Evolutionary conservation across 148 eudicot species (phyloP), one percentile per base, ranked within the genome.

Genomic region (Simmondsia chinensis): DNA sequence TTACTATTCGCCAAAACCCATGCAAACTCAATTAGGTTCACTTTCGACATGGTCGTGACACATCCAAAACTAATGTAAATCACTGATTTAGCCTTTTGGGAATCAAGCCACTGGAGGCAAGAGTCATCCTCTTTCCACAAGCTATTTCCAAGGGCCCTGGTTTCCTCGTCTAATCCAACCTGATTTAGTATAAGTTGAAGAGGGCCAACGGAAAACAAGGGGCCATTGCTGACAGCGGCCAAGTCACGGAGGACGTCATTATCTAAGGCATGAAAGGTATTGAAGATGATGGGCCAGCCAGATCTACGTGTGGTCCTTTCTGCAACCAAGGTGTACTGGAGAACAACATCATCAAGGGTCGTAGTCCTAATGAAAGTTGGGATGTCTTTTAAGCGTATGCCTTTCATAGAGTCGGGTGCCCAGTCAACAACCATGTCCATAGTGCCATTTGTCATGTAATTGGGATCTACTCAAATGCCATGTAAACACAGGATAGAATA

Each of bases 1-100:
- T 48, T 48, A 22, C 47, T 58, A 25, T 39, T 49, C 2, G 48
- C 55, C 9, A 58, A 48, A 3, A 54, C 63, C 63, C 48, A 48
- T 9, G 63, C 55, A 48, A 58, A 40, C 9, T 58, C 63, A 2
- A 29, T 23, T 2, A 58, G 24, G 9, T 40, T 18, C 2, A 48
- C 52, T 1, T 28, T 29, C 0, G 48, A 39, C 55, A 48, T 49
- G 3, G n/a, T 10, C 2, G 48, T 34, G 3, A 48, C n/a, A 20
- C 48, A 29, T 3, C 63, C 63, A 22, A 58, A 59, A 22, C 37
- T 59, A 2, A 59, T 50, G 20, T 59, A 59, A 3, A 59, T 2
- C 3, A 59, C 37, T 4, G 49, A 49, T 16, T 27, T 20, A 6
- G 56, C 34, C 2, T 33, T 10, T 4, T 49, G 9, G 0, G 36